Evolutionary conservation across 108 stramenopile species (phyloP), one percentile per base, ranked within the genome.

Genomic region (Fragilariopsis cylindrus): DNA sequence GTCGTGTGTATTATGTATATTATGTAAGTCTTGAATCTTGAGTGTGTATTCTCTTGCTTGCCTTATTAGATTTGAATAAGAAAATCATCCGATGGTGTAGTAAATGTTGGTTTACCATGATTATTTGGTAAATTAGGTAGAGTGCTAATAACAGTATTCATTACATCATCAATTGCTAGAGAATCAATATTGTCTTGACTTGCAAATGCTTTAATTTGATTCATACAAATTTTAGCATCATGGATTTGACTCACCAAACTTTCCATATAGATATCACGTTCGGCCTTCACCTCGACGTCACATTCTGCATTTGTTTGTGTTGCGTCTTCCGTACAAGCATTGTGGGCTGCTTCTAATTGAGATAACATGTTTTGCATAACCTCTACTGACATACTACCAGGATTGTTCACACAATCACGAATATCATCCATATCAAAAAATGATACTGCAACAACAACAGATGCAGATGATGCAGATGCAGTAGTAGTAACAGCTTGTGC

Each of bases 231-330:
- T 41, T 43, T 63, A 3, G 62, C 62, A 15, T 63, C 62, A 7
- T 63, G 62, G 43, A 63, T 63, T 44, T 43, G 40, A 9, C 43
- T 45, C 0, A 63, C 62, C 7, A 63, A 13, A 13, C 30, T 30
- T 15, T 71, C 70, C 70, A 71, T 71, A 42, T 57, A n/a, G 3
- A 40, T 55, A 30, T 71, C 54, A 3, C 70, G 70, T 41, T 71
- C 70, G 16, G 52, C 70, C 0, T 71, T 71, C 42, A 55, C 52
- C 0, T 71, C 70, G 0, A 71, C 52, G 1, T 56, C 54, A 16
- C 70, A 71, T 42, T 55, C 52, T 9, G 54, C 7, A 19, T 55
- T 53, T n/a, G 70, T 71, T 16, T 71, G 70, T 42, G 19, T 55
- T 3, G 55, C 70, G 1, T 71, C 70, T n/a, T 71, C 70, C 0